Evolutionary conservation across 2,329 filamentous ascomycete species (phyloP), one percentile per base, ranked within the genome.

Genomic region (Fusarium irregulare): DNA sequence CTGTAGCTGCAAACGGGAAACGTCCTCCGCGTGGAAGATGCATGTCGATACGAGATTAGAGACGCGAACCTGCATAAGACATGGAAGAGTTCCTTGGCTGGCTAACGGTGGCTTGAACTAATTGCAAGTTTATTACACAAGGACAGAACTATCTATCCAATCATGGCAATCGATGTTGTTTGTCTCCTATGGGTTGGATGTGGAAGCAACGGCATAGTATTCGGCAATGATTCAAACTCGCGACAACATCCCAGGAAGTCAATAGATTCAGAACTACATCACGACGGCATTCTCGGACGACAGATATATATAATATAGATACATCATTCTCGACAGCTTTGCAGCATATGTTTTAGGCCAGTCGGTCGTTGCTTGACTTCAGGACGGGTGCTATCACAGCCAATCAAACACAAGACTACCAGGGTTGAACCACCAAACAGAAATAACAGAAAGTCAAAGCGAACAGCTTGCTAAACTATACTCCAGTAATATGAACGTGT

Each of bases 41-140:
- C 30, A 34, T 56, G 25, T 25, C 30, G 34, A 67, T 67, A 63
- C 59, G 65, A 67, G 59, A 47, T 20, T 34, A 56, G 34, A 34
- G 44, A 32, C 63, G 68, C 68, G 59, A 70, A 61, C 60, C 57
- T 56, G 60, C 69, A 68, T 72, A 30, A 53, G 28, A 25, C 20
- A 20, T 21, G 21, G 48, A 34, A 34, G 37, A 34, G 23, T 34
- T 44, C 28, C 13, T 50, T 49, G 21, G 45, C n/a, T 32, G 58
- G 45, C 42, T n/a, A 46, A 55, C 30, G 25, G 40, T 11, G 47
- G 12, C 25, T 49, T 21, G 40, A 45, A 41, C 47, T 45, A 28
- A 8, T 47, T 50, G 27, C n/a, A 21, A 41, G 12, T 34, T 16
- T n/a, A 25, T 7, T 13, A n/a, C 18, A 23, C 30, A 20, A 44